Percentiles rank a stretch among this genome's conserved stretches.
phyloP scores from a whole-genome alignment of 2,329 filamentous ascomycete species.

The Cercospora sesami region DNA sequence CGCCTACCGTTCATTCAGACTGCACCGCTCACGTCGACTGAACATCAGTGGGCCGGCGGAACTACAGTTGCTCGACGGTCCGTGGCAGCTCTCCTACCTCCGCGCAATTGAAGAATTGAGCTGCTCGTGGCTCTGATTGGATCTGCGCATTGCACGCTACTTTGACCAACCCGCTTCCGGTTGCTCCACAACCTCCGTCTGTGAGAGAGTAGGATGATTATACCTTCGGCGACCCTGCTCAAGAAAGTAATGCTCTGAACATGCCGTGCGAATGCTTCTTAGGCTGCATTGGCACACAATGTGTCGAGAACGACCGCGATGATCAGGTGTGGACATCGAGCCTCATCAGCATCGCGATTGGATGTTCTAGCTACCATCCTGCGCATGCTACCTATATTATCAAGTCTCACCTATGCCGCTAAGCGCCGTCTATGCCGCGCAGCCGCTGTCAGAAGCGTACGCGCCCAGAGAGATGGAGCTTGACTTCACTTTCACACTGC shows the following conservation, averaged over 20 bases:
- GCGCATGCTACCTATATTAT: neutral
- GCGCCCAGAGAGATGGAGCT: constrained; percentile 2
- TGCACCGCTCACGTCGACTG: neutral
- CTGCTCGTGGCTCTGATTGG: neutral
- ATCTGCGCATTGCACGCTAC: neutral
- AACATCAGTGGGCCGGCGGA: neutral
- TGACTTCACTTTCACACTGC: neutral
- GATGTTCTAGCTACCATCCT: neutral
- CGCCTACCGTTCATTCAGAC: neutral
- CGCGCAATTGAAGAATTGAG: neutral
- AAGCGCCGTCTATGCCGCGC: constrained; percentile 6
- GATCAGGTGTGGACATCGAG: neutral
- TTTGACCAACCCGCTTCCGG: constrained; percentile 3
- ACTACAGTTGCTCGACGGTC: constrained; percentile 9
- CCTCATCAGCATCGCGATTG: neutral
- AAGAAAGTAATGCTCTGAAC: constrained; percentile 1
- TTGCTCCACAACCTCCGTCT: neutral
- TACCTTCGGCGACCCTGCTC: neutral
- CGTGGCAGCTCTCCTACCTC: constrained; percentile 4
- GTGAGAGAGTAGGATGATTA: neutral
- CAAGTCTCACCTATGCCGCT: neutral
- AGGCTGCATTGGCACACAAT: neutral
- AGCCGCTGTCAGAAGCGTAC: constrained; percentile 6
- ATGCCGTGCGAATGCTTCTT: neutral
- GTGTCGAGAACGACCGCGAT: neutral